Conservation (phyloP, 768 basidiomycete species). For the Daedaleopsis nitida region DNA sequence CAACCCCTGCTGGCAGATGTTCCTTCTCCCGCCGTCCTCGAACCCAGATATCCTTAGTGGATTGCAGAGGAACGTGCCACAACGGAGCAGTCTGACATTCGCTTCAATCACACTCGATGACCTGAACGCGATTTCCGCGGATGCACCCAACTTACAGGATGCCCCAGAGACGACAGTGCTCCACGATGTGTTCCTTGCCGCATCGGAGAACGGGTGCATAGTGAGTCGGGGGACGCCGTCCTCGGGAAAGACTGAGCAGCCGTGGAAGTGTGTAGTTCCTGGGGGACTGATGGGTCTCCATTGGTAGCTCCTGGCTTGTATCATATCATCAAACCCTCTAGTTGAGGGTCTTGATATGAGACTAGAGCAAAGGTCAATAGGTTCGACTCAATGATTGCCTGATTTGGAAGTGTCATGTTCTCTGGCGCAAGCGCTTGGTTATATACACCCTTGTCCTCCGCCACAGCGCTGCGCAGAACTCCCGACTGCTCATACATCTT, state of each 20-base stretch:
- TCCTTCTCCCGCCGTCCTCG: constrained; percentile 1
- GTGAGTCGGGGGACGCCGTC: constrained; percentile 2
- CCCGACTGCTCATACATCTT: not conserved
- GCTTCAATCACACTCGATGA: constrained; percentile 11
- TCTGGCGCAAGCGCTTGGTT: not conserved
- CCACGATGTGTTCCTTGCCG: constrained; percentile 20
- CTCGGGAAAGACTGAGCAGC: constrained; percentile 1
- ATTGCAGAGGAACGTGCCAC: not conserved
- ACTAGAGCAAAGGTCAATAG: not conserved
- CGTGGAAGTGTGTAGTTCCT: constrained; percentile 21
- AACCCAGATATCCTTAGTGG: constrained; percentile 7
- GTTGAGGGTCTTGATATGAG: too few species aligned
- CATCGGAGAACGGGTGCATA: constrained; percentile 24
- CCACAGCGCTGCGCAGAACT: not conserved
- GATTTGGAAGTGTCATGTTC: not conserved
- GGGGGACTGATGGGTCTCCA: constrained; percentile 15
- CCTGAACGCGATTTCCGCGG: not conserved
- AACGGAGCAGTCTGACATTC: constrained; percentile 9
- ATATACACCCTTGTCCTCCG: not conserved
- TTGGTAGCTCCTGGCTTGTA: constrained; percentile 2
- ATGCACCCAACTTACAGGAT: not conserved
- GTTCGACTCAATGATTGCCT: not conserved
- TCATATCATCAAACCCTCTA: too few species aligned
- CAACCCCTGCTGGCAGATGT: constrained; percentile 4
- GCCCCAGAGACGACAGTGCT: constrained; percentile 2